Percentiles rank a stretch among this genome's conserved stretches.
These are phyloP conservation scores for Barnettozyma hawaiiensis DNA, from an alignment of 1,139 yeast genomes.

Conservation along the genomic window DNA sequence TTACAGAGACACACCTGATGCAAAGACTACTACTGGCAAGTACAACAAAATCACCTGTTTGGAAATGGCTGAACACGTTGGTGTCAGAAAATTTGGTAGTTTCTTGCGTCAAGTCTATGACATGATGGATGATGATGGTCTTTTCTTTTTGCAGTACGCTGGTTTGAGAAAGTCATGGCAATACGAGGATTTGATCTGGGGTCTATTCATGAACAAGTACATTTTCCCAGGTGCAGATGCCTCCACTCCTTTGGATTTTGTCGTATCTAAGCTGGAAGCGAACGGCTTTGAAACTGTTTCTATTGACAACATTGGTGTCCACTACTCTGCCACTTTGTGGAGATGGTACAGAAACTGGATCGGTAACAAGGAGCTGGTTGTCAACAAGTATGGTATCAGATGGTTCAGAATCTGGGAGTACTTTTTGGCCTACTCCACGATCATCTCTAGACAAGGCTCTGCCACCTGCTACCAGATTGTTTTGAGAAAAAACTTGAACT, in stretches of 20 bases:
- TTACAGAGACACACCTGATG: constrained; percentile 90
- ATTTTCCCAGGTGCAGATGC: constrained; percentile 98
- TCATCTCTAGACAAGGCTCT: constrained; percentile 88
- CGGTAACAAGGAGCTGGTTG: constrained; percentile 71
- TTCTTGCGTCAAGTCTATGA: constrained; percentile 78
- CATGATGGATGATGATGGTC: constrained; percentile 87
- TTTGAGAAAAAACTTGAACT: constrained; percentile 82
- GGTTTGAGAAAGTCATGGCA: constrained; percentile 93
- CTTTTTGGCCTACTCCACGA: constrained; percentile 76
- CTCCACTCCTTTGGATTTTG: constrained; percentile 86
- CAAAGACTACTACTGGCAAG: constrained; percentile 70
- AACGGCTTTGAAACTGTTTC: constrained; percentile 84
- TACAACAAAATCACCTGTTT: constrained; percentile 86
- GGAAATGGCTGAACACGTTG: constrained; percentile 97
- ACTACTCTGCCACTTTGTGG: constrained; percentile 88
- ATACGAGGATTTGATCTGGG: constrained; percentile 92
- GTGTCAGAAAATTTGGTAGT: constrained; percentile 73
- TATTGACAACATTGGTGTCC: constrained; percentile 86
- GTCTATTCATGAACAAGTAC: constrained; percentile 92
- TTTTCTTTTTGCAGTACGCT: constrained; percentile 82
- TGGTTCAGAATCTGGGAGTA: constrained; percentile 96
- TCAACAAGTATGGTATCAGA: constrained; percentile 76
- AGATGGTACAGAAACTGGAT: constrained; percentile 96
- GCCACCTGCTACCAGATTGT: constrained; percentile 91
- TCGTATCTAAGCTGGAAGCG: constrained; percentile 68